Evolutionary conservation across 306 rosid species (phyloP).

Genomic region (Argentina anserina): DNA sequence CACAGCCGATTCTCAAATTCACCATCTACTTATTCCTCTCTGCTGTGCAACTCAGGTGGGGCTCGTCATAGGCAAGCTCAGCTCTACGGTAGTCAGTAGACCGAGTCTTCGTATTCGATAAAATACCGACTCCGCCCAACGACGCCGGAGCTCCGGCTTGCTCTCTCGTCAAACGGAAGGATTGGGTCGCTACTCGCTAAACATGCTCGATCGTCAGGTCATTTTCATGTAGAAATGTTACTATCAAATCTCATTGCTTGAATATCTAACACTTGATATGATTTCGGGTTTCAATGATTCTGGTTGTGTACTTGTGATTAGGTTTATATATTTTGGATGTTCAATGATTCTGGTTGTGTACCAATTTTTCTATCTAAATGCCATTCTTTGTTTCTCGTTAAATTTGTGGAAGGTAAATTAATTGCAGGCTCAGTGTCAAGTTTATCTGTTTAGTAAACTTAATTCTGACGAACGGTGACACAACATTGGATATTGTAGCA

Average conservation of each 20-base stretch:
- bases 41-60: slow-evolving; percentile 55
- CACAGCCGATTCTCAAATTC: not conserved
- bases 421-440: slow-evolving; percentile 17
- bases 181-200: slow-evolving; percentile 90
- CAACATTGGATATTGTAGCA: too few species aligned
- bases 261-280: not conserved
- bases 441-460: slow-evolving; percentile 21
- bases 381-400: too few species aligned
- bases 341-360: too few species aligned
- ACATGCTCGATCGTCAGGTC: slow-evolving; percentile 95
- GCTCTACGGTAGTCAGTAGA: slow-evolving; percentile 58
- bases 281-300: slow-evolving; percentile 6
- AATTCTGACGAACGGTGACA: too few species aligned
- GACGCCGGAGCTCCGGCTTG: slow-evolving; percentile 67
- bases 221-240: not conserved
- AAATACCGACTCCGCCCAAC: slow-evolving; percentile 78
- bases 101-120: slow-evolving; percentile 68
- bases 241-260: too few species aligned
- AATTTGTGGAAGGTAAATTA: not conserved
- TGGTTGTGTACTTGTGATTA: not conserved
- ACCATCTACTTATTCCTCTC: slow-evolving; percentile 5
- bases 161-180: slow-evolving; percentile 49
- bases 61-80: slow-evolving; percentile 67
- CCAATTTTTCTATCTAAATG: too few species aligned
- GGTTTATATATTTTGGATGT: not conserved